Evolutionary conservation across 176 grass and related monocot species (phyloP), one percentile per base, ranked within the genome.

Genomic region (barley (Hordeum vulgare)): DNA sequence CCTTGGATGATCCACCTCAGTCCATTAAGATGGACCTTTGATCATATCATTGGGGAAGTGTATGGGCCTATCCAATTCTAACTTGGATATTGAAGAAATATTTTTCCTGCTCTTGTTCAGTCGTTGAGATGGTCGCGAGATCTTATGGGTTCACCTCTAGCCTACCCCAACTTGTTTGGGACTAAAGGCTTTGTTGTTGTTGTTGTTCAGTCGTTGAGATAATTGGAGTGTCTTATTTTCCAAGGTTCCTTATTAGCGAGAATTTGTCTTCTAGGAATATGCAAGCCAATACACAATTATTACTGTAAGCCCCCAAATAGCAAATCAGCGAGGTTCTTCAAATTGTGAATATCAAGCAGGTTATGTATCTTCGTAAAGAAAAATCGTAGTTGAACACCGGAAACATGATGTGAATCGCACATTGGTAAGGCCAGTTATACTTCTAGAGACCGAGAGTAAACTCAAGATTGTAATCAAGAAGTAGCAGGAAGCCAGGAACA

Each of bases 401-500:
- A 63, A 76, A 28, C 10, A 66, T 51, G 24, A 67, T 25, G 74
- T 42, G 31, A 31, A 77, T 45, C 15, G 62, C 4, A 31, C 7
- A 35, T 42, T 9, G 10, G 14, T 79, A 33, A 47, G 47, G 67
- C 10, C 24, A 77, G 44, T 36, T 69, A 44, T 59, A 67, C 39
- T 37, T 63, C 31, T 28, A 70, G 37, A 67, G 51, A n/a, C 11
- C 61, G 72, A 11, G 10, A 8, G 21, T 18, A 70, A 85, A 76
- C 29, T 70, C 21, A 85, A 77, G 18, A 64, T 64, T 49, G 62
- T 53, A 82, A 56, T 71, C 39, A 76, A 33, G 18, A 71, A 62
- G 63, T 60, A 81, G 65, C n/a, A 64, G 28, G 24, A 78, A 65
- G 77, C 65, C n/a, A 64, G 28, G 24, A 78, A 65, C 40, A 77